phyloP scores from a whole-genome alignment of 768 basidiomycete genomes.

The Suillus lakei region DNA sequence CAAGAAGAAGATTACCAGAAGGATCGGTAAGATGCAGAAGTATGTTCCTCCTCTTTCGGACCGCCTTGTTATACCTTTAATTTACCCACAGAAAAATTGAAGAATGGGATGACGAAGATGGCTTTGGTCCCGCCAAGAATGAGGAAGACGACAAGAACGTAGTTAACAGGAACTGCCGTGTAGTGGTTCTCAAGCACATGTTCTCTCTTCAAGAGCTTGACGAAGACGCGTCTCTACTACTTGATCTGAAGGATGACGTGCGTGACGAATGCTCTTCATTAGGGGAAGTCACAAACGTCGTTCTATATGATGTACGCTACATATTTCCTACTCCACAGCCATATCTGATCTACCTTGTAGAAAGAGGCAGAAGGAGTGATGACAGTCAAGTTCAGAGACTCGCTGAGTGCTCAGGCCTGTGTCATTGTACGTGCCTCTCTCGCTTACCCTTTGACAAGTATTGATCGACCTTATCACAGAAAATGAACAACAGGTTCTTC shows the following conservation, averaged over 20 bases:
- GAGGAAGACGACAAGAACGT: conserved; percentile 53
- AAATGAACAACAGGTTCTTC: conserved; percentile 95
- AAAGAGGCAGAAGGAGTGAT: conserved; percentile 93
- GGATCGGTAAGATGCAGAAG: conserved; percentile 90
- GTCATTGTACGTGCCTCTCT: conserved; percentile 61
- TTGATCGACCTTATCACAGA: conserved; percentile 47
- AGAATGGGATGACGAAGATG: conserved; percentile 96
- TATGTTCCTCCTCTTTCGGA: conserved; percentile 33
- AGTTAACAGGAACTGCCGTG: conserved; percentile 64
- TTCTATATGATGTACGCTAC: conserved; percentile 85
- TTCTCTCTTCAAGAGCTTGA: conserved; percentile 87
- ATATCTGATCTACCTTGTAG: conserved; percentile 44
- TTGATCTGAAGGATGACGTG: conserved; percentile 96
- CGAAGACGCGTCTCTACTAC: conserved; percentile 80
- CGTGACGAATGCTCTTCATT: conserved; percentile 89
- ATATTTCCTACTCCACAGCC: conserved; percentile 10
- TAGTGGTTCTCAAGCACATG: conserved; percentile 96
- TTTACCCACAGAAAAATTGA: conserved; percentile 70
- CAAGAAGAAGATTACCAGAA: conserved; percentile 75
- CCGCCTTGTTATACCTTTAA: neutral
- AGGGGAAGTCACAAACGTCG: conserved; percentile 95
- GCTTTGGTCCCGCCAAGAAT: conserved; percentile 75
- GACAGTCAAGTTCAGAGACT: conserved; percentile 95
- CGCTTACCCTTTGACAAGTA: neutral
- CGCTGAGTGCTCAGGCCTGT: conserved; percentile 92